Conservation (phyloP, 768 basidiomycete genomes). For the Russula griseocarnosa region DNA sequence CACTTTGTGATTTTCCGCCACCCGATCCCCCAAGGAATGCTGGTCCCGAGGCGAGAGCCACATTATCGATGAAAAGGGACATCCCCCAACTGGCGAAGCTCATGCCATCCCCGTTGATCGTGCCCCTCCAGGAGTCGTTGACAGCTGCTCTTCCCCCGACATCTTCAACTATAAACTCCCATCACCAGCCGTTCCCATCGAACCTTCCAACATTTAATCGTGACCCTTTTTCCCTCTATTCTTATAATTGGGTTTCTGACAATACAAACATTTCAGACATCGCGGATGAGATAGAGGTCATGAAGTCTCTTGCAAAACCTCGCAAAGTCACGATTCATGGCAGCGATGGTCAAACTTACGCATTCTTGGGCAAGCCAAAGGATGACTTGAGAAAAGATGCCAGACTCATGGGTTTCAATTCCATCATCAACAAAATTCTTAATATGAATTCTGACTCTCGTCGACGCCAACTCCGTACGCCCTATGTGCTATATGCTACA, state of each 20-base stretch:
- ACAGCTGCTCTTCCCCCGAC: conserved; percentile 83
- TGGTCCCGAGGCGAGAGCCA: conserved; percentile 32
- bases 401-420: conserved; percentile 95
- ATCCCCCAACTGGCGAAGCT: conserved; percentile 53
- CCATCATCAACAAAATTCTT: conserved; percentile 93
- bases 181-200: conserved; percentile 76
- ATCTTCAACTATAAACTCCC: conserved; percentile 49
- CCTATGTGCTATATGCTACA: not conserved
- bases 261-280: conserved; percentile 49
- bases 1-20: conserved; percentile 56
- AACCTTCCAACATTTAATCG: conserved; percentile 73
- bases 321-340: conserved; percentile 85
- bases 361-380: conserved; percentile 94
- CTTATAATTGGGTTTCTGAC: not conserved
- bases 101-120: conserved; percentile 66
- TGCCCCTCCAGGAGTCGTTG: conserved; percentile 90
- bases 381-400: conserved; percentile 98
- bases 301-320: conserved; percentile 88
- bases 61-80: conserved; percentile 48
- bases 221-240: conserved; percentile 33
- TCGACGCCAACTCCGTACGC: conserved; percentile 81
- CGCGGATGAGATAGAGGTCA: conserved; percentile 79
- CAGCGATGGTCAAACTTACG: conserved; percentile 77
- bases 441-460: conserved; percentile 93
- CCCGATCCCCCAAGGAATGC: conserved; percentile 31